Base-by-base conservation (phyloP, 768 basidiomycete genomes). In the Trametopsis cervina region DNA sequence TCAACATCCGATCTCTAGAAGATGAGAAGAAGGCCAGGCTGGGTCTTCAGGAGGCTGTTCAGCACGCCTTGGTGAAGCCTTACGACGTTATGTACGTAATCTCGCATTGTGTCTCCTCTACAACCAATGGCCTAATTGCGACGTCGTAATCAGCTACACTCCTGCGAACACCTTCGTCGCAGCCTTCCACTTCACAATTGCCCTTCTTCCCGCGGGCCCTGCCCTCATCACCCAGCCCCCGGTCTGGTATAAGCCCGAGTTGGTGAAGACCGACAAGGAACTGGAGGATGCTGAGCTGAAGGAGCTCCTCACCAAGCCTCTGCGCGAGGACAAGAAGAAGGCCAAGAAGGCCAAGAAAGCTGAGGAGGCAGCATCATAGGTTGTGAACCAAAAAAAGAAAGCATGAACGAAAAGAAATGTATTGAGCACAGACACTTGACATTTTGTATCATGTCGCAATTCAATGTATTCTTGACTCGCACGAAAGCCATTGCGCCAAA, bases 121-220 rank as follows among this genome's bases (percentile, higher is more conserved):
- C 22, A 33, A 24, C 42, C 22, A 18, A n/a, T n/a, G n/a, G n/a
- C n/a, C n/a, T n/a, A n/a, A n/a, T n/a, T n/a, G 13, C 11, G 2
- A 12, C 15, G 2, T 23, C 13, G 21, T 10, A 2, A 17, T 27
- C 51, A 88, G 88, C 47, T 89, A 85, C 67, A 92, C 93, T 4
- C 85, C 87, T 36, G 53, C 80, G 22, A 84, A 78, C 57, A 91
- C 91, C 15, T 81, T 86, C 49, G 90, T 97, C 39, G 94, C 95
- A 46, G 89, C 85, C 7, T 96, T 94, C 80, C 94, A 97, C 74
- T 93, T 96, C 72, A 99, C 95, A 38, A 83, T 99, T 60, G 92
- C 91, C 29, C 79, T 99, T 18, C 82, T 89, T 29, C 85, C 95
- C 40, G 86, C 79, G 44, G 96, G 96, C 23, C 95, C 92, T 21